Evolutionary conservation across 805 yeast species (phyloP), one percentile per base, ranked within the genome.

Genomic region (Kluyveromyces lactis): DNA sequence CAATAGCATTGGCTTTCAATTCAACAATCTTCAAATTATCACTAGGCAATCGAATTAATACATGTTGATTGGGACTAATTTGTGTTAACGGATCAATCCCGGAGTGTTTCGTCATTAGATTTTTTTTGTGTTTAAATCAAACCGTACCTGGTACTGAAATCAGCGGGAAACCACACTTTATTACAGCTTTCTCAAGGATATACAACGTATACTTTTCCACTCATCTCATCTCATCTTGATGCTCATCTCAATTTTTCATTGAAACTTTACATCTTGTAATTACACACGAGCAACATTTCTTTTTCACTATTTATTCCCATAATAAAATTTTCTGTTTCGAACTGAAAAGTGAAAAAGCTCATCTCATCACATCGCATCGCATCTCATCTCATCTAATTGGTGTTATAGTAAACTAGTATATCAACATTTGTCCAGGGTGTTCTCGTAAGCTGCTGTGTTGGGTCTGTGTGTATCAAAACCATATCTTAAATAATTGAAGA

Each of bases 41-140:
- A 2, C 96, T 86, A 0, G 97, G 97, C 42, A 87, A 68, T 39
- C 81, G 72, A 27, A 92, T 59, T 50, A 90, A 61, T 8, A 75
- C 86, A 52, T 52, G 60, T 47, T 54, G 62, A 43, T 52, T 53
- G 39, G 45, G 47, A 21, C 42, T 42, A 5, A 63, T 58, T 18
- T 44, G 48, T 19, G 47, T 57, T 17, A 52, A 41, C 2, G 60
- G 52, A 42, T 58, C 56, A 52, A 58, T 50, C 7, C 16, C 7
- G 13, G 7, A 5, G 7, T 6, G 13, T 13, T 27, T 27, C 7
- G 30, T n/a, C 30, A 27, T 27, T n/a, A n/a, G n/a, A n/a, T n/a
- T n/a, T n/a, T n/a, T n/a, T n/a, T n/a, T n/a, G n/a, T n/a, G n/a
- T n/a, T n/a, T n/a, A n/a, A n/a, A n/a, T n/a, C n/a, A n/a, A n/a